Base-by-base conservation (phyloP, 2,329 filamentous ascomycete species). In the Calonectria hongkongensis region DNA sequence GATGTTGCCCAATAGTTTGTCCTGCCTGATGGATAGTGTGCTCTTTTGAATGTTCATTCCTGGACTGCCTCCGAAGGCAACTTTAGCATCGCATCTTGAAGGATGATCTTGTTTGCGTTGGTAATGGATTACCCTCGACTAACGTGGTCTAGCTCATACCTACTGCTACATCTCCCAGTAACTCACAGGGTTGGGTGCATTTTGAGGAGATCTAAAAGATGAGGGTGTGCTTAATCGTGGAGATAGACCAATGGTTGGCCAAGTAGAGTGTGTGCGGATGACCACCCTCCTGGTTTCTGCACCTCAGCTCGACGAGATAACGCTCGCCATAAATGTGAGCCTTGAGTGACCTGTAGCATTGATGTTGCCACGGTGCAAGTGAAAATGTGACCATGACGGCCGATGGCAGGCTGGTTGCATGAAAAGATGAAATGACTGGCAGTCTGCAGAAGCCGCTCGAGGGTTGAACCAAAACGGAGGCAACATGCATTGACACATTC, bases 361-460 rank as follows among this genome's bases (percentile, higher is more conserved):
- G n/a, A 41, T 30, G 47, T 65, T 30, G 56, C 25, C 47, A 50
- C 30, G 18, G n/a, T 47, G 43, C 10, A 41, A 60, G 51, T 43
- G 47, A 41, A 60, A 50, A 36, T 54, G 33, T 30, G 25, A 69
- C 66, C 25, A 69, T 63, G 58, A 62, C 66, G 66, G 56, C 28
- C 43, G 21, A 43, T 62, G 66, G 66, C 9, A 36, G 41, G 51
- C 25, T 60, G 13, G 21, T 16, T 41, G 28, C 39, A 30, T 48
- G 45, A 15, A 39, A 25, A 60, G 36, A 47, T 36, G 36, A 47
- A 39, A 33, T 45, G 25, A 41, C 13, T 66, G 50, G 27, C 18
- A 51, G 27, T 60, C 13, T 9, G 33, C 12, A 27, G 21, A 27
- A 41, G 25, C 45, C 25, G 54, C 28, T 39, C 12, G 7, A 33